Conservation (phyloP, 495 filamentous ascomycete genomes). For the Hamigera avellanea region DNA sequence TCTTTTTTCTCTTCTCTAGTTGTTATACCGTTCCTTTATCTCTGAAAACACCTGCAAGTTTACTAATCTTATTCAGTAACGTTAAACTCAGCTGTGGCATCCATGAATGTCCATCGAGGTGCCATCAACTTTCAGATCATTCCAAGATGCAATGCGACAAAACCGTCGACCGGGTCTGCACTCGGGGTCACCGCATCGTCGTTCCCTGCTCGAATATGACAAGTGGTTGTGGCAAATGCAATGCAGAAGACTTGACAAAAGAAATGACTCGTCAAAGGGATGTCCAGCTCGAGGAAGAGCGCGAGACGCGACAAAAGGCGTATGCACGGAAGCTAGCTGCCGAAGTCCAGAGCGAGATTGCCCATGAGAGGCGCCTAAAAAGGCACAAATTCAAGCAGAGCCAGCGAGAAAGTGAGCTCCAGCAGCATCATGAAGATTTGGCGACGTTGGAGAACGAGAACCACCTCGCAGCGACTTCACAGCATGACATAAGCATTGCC, state of each 20-base stretch:
- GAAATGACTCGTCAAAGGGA: conserved; percentile 35
- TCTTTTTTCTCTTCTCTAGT: neutral
- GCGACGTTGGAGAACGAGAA: conserved; percentile 6
- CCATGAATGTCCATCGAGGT: conserved; percentile 49
- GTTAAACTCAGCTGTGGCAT: conserved; percentile 46
- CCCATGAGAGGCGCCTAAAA: conserved; percentile 32
- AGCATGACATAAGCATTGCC: too few relatives aligned
- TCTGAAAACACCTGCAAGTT: neutral
- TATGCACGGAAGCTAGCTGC: conserved; percentile 38
- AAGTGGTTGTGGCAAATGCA: conserved; percentile 16
- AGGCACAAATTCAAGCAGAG: conserved; percentile 34
- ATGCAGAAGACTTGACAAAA: conserved; percentile 33
- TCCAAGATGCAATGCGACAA: conserved; percentile 47
- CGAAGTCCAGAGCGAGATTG: conserved; percentile 47
- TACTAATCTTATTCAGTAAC: conserved; percentile 25
- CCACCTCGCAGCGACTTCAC: neutral
- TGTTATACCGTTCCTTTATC: too few relatives aligned
- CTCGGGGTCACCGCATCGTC: conserved; percentile 36
- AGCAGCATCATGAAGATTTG: conserved; percentile 32
- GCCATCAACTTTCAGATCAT: conserved; percentile 57
- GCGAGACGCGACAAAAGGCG: conserved; percentile 33
- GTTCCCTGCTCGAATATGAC: conserved; percentile 23
- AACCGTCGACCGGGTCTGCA: conserved; percentile 36
- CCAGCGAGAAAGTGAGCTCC: conserved; percentile 31
- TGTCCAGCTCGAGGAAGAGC: conserved; percentile 40